Percentiles rank a stretch among this genome's conserved stretches.
Conservation (phyloP, 768 basidiomycete genomes). For the Mycena alexandri region DNA sequence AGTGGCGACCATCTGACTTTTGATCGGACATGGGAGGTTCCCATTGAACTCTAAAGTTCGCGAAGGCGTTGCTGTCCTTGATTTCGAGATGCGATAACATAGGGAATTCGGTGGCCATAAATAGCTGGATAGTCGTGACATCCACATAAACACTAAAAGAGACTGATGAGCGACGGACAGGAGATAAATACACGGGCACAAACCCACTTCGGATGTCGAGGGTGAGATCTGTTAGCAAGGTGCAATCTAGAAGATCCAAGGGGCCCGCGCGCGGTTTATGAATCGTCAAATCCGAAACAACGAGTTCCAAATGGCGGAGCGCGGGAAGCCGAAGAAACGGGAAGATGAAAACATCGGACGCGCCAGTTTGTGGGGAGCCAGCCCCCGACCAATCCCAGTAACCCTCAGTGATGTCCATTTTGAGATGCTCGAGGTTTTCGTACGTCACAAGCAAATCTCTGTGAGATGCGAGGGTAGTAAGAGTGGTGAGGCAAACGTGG, state of each 20-base stretch:
- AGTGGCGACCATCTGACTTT: conserved; percentile 20
- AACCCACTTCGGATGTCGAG: conserved; percentile 37
- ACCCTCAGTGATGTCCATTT: conserved; percentile 39
- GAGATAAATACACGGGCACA: not conserved
- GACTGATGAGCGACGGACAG: not conserved
- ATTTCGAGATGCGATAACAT: conserved; percentile 37
- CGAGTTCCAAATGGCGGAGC: conserved; percentile 36
- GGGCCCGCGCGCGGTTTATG: conserved; percentile 25
- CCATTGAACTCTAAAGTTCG: conserved; percentile 1
- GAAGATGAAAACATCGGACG: conserved; percentile 30
- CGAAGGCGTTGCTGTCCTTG: conserved; percentile 23
- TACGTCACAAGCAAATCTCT: conserved; percentile 22
- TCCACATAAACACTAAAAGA: not conserved
- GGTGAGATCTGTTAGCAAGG: conserved; percentile 31
- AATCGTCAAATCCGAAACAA: conserved; percentile 38
- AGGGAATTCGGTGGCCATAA: conserved; percentile 26
- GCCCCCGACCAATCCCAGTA: conserved; percentile 40
- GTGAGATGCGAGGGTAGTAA: conserved; percentile 20
- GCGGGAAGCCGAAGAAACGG: conserved; percentile 36
- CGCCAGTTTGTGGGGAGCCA: conserved; percentile 36
- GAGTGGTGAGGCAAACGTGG: conserved; percentile 19
- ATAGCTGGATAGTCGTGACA: conserved; percentile 23
- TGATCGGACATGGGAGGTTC: not conserved
- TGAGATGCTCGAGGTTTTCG: conserved; percentile 28
- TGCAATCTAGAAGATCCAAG: conserved; percentile 35